Evolutionary conservation across 768 basidiomycete species (phyloP), one percentile per base, ranked within the genome.

Genomic region (Boletus sp.): DNA sequence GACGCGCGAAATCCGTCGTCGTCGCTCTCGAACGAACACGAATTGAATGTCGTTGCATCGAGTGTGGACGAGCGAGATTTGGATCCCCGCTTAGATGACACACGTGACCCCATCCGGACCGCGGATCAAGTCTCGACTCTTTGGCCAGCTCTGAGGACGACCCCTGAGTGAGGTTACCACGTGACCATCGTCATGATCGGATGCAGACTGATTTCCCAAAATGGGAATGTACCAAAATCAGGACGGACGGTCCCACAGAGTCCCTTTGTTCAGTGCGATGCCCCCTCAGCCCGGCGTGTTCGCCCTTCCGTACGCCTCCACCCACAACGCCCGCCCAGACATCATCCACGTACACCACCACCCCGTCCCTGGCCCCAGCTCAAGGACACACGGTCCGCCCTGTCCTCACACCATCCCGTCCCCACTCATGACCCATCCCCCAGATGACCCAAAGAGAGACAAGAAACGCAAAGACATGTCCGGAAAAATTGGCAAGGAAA

Each of bases 221-320:
- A 25, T 25, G 23, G 23, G 23, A 25, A 4, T 25, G 23, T 2
- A 4, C 23, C 23, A 25, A 25, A 25, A 25, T 25, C 23, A 25
- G 23, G 23, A 25, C 23, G 23, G 23, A 4, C 23, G 23, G 23
- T 4, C 23, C 2, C 23, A 25, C 23, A 25, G 23, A 25, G 23
- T 25, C 23, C n/a, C n/a, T n/a, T 25, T 4, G 4, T 25, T 4
- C 23, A 25, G 44, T 34, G 47, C 51, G 63, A 86, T 86, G 83
- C 85, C 85, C 46, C 86, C 86, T 42, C 84, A 87, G 57, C 83
- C 81, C 59, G 86, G 86, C 50, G 73, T 87, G 57, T 88, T 88
- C 63, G 74, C 83, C 4, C 68, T 87, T 15, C 79, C 84, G 15
- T 82, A 82, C 65, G 73, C 78, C 30, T 74, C 80, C 47, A 74